phyloP scores from a whole-genome alignment of 108 stramenopile genomes.

The Nitzschia sp. region DNA sequence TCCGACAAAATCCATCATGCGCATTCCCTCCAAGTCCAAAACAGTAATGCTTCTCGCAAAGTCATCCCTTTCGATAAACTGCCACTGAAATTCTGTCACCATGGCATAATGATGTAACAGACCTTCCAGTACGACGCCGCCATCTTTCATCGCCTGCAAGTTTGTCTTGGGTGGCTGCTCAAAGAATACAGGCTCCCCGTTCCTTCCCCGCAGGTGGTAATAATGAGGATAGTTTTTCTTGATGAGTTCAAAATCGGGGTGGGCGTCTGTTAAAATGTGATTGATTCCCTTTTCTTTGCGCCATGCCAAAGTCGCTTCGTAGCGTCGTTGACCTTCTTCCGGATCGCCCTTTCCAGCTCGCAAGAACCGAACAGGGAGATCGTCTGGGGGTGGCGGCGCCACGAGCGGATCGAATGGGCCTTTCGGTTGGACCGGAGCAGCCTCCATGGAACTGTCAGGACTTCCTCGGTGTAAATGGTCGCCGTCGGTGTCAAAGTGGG shows the following conservation, averaged over 20 bases:
- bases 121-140: constrained; percentile 48
- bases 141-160: constrained; percentile 49
- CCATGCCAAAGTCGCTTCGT: constrained; percentile 66
- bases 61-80: constrained; percentile 59
- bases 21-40: constrained; percentile 76
- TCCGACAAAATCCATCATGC: constrained; percentile 76
- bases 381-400: constrained; percentile 39
- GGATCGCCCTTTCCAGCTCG: constrained; percentile 71
- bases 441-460: background rate
- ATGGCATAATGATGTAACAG: constrained; percentile 75
- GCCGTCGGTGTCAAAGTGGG: background rate
- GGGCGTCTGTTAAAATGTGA: constrained; percentile 50
- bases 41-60: constrained; percentile 55
- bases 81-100: constrained; percentile 79
- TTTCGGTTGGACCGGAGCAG: background rate
- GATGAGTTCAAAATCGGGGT: constrained; percentile 60
- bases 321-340: constrained; percentile 59
- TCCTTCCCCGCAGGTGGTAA: constrained; percentile 59
- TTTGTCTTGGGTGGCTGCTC: constrained; percentile 74
- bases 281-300: constrained; percentile 64
- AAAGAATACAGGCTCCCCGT: constrained; percentile 64
- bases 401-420: constrained; percentile 17
- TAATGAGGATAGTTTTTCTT: constrained; percentile 73
- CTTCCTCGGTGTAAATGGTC: background rate
- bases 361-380: constrained; percentile 64